Evolutionary conservation across 441 rosid genomes (phyloP).

Genomic region (Populus tomentosa): DNA sequence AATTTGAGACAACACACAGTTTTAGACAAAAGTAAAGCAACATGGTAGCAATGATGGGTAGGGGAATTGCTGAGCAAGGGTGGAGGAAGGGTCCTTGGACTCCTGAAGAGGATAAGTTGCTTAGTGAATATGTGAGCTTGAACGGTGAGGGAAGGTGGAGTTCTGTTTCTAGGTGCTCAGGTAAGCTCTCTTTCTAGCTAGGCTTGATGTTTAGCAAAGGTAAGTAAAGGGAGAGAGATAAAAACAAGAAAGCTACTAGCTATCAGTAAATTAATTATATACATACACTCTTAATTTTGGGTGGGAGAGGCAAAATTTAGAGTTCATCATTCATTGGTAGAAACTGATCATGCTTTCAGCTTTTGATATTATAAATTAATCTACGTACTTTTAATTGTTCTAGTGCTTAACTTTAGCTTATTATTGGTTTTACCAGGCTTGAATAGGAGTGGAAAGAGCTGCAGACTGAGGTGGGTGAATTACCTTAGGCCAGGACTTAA

Average conservation of each 20-base stretch:
- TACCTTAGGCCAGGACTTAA: constrained; percentile 76
- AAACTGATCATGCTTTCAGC: too few relatives aligned
- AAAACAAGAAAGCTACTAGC: too few relatives aligned
- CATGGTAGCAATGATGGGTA: constrained; percentile 29
- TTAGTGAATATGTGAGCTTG: constrained; percentile 41
- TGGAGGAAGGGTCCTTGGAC: constrained; percentile 93
- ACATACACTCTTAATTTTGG: too few relatives aligned
- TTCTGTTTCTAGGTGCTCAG: constrained; percentile 52
- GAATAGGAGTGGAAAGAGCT: constrained; percentile 74
- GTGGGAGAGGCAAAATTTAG: too few relatives aligned
- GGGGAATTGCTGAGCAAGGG: constrained; percentile 46
- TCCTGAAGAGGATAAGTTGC: constrained; percentile 62
- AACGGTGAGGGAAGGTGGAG: constrained; percentile 85
- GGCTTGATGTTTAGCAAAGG: too few relatives aligned
- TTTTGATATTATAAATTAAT: too few relatives aligned
- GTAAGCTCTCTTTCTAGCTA: constrained; percentile 21
- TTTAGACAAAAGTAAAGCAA: background rate
- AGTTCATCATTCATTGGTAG: too few relatives aligned
- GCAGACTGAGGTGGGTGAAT: constrained; percentile 86
- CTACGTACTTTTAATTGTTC: too few relatives aligned
- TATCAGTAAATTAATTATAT: too few relatives aligned
- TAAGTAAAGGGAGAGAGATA: too few relatives aligned
- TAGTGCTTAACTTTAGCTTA: background rate
- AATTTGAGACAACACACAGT: constrained; percentile 25
- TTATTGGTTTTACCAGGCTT: constrained; percentile 36